phyloP scores from a whole-genome alignment of 2,329 filamentous ascomycete genomes.

The Fusarium poae region DNA sequence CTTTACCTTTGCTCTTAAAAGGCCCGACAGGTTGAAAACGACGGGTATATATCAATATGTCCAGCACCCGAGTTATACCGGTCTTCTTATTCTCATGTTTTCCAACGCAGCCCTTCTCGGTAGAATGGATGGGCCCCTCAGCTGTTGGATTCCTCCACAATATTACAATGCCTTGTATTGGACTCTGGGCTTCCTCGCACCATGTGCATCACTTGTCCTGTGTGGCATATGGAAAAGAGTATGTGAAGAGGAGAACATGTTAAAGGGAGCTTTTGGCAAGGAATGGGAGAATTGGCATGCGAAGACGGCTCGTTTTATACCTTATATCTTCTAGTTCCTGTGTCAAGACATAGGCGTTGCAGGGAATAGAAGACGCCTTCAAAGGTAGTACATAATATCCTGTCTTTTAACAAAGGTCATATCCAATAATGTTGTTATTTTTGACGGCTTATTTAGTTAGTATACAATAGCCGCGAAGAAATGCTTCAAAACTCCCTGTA shows the following conservation, averaged over 20 bases:
- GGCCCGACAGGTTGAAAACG: constrained; percentile 61
- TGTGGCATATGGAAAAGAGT: constrained; percentile 55
- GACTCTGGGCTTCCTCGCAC: constrained; percentile 11
- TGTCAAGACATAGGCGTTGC: background rate
- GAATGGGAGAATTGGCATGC: constrained; percentile 64
- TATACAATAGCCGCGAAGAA: background rate
- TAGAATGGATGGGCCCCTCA: constrained; percentile 55
- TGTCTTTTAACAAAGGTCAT: background rate
- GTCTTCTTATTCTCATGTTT: constrained; percentile 53
- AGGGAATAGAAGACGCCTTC: background rate
- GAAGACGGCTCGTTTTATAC: constrained; percentile 63
- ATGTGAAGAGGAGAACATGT: constrained; percentile 64
- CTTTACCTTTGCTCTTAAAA: constrained; percentile 66
- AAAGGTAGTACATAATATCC: background rate
- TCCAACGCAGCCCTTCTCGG: constrained; percentile 52
- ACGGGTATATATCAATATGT: constrained; percentile 62
- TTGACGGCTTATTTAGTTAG: no score
- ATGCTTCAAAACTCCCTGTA: background rate
- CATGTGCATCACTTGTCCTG: constrained; percentile 34
- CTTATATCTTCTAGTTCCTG: constrained; percentile 41
- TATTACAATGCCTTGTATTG: constrained; percentile 22
- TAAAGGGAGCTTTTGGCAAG: constrained; percentile 59
- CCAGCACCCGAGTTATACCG: constrained; percentile 67
- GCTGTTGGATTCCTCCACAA: constrained; percentile 55
- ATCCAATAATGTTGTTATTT: no score